These are phyloP conservation scores for Pseudofabraea citricarpa DNA, from an alignment of 2,329 filamentous ascomycete species.

Conservation along the genomic window DNA sequence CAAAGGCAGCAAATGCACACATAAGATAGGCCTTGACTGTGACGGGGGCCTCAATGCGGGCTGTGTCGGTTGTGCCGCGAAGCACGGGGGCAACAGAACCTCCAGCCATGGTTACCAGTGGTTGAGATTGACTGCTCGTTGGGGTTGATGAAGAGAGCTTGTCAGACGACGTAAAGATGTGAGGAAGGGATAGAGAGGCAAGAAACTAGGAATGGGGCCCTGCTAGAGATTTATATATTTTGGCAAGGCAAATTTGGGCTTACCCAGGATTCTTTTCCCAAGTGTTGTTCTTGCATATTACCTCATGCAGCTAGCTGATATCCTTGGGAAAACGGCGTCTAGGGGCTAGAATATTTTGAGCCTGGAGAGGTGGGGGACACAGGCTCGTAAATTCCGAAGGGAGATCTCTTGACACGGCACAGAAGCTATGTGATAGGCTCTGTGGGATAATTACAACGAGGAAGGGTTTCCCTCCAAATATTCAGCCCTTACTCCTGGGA, in stretches of 20 bases:
- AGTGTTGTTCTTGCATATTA: not conserved
- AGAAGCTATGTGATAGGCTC: no score
- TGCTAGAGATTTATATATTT: not conserved
- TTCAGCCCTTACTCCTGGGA: no score
- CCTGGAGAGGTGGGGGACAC: no score
- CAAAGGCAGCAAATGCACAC: constrained; percentile 64
- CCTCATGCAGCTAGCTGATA: no score
- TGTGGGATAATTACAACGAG: no score
- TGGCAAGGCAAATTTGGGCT: not conserved
- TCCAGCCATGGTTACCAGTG: not conserved
- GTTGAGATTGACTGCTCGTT: not conserved
- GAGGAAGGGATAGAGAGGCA: not conserved
- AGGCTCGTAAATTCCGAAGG: no score
- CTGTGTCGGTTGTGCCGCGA: constrained; percentile 50
- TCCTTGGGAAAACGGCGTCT: no score
- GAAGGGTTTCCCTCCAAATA: no score
- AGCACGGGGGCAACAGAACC: not conserved
- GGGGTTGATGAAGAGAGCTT: not conserved
- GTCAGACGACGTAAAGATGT: not conserved
- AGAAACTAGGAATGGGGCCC: not conserved
- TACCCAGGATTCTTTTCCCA: not conserved
- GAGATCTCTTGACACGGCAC: no score
- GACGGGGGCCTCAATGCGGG: constrained; percentile 59
- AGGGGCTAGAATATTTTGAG: no score
- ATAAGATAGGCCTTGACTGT: constrained; percentile 62